Percentiles rank a stretch among this genome's conserved stretches.
These are phyloP conservation scores for Gossypium longicalyx DNA, from an alignment of 345 rosid genomes.

Conservation along the genomic window DNA sequence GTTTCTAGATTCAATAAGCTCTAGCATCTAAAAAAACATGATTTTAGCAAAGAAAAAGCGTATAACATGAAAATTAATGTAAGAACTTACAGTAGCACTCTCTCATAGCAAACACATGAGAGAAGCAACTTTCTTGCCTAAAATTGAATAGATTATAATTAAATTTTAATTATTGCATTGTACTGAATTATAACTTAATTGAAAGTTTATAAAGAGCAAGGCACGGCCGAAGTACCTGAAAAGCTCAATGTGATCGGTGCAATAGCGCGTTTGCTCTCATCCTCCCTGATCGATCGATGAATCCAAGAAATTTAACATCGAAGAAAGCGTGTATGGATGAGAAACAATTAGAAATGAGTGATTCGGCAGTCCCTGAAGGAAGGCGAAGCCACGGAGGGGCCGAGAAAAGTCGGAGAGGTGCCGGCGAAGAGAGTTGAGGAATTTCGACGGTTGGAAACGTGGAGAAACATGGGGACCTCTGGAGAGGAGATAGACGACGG, in stretches of 20 bases:
- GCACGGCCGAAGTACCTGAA: slow-evolving; percentile 49
- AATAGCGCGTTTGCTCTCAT: slow-evolving; percentile 66
- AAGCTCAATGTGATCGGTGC: slow-evolving; percentile 91
- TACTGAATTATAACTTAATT: background rate
- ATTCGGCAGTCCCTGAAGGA: slow-evolving; percentile 51
- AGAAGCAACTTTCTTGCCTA: slow-evolving; percentile 50
- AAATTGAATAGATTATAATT: slow-evolving; percentile 13
- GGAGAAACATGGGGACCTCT: slow-evolving; percentile 60
- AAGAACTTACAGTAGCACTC: slow-evolving; percentile 77
- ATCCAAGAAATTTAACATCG: background rate
- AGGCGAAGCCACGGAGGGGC: slow-evolving; percentile 59
- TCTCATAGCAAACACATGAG: slow-evolving; percentile 77
- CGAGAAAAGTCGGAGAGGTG: slow-evolving; percentile 43
- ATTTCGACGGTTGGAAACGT: slow-evolving; percentile 58
- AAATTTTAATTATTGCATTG: no score
- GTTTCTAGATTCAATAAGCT: background rate
- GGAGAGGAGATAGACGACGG: slow-evolving; percentile 65
- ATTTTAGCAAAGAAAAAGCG: background rate
- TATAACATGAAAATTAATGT: no score
- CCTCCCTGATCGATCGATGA: slow-evolving; percentile 53
- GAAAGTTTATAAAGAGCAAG: background rate
- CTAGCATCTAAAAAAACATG: background rate
- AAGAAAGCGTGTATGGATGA: background rate
- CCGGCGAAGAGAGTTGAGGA: slow-evolving; percentile 45
- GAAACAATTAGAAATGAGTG: background rate